Evolutionary conservation across 805 yeast genomes (phyloP).

Genomic region (Pichia occidentalis): DNA sequence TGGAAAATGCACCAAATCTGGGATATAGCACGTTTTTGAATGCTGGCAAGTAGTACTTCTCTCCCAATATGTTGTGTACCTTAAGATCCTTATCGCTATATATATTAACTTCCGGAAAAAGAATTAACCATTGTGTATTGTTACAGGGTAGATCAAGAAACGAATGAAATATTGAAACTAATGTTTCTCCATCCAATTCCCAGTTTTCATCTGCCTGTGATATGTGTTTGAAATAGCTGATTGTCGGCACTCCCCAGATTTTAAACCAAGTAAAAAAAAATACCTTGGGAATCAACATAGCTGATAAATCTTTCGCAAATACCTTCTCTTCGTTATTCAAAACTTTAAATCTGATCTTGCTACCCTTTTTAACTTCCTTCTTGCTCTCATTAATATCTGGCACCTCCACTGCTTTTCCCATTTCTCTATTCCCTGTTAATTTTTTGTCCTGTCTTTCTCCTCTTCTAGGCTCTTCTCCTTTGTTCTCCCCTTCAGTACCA

Average conservation of each 20-base stretch:
- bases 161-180: conserved; percentile 30
- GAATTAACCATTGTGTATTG: conserved; percentile 48
- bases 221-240: conserved; percentile 40
- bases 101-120: conserved; percentile 84
- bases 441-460: background rate
- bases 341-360: conserved; percentile 2
- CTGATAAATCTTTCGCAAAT: conserved; percentile 25
- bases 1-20: conserved; percentile 54
- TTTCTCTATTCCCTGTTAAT: background rate
- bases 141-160: conserved; percentile 29
- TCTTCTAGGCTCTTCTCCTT: conserved; percentile 9
- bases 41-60: conserved; percentile 52
- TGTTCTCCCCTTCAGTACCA: conserved; percentile 4
- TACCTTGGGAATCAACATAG: conserved; percentile 35
- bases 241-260: conserved; percentile 55
- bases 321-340: conserved; percentile 9
- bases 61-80: conserved; percentile 49
- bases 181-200: conserved; percentile 40
- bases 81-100: conserved; percentile 42
- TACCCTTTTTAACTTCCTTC: conserved; percentile 1
- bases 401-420: too few species aligned
- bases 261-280: conserved; percentile 67
- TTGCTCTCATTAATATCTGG: too few species aligned
- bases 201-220: conserved; percentile 64
- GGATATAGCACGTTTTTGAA: conserved; percentile 68